A percentile compares a stretch with the other conserved stretches of the same genome.
These are phyloP conservation scores for Populus davidiana DNA, from an alignment of 345 rosid genomes.

Conservation along the genomic window DNA sequence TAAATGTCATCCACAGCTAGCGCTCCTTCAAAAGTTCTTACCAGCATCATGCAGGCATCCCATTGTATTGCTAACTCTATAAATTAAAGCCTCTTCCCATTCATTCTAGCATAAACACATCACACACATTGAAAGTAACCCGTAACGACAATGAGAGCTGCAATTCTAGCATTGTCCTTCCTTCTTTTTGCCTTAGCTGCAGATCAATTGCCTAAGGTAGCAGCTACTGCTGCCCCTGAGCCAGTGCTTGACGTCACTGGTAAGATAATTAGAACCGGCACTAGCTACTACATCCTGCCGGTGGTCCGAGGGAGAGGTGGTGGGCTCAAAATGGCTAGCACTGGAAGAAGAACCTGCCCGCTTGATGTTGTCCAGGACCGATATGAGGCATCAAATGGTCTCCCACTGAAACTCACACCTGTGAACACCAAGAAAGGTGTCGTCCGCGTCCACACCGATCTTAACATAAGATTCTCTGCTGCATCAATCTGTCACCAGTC, in stretches of 20 bases:
- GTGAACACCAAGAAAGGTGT: slow-evolving; percentile 20
- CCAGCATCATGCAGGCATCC: not conserved
- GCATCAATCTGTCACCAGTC: slow-evolving; percentile 45
- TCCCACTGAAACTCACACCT: slow-evolving; percentile 32
- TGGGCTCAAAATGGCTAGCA: slow-evolving; percentile 21
- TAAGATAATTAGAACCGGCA: slow-evolving; percentile 18
- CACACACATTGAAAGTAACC: not conserved
- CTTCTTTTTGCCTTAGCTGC: slow-evolving; percentile 18
- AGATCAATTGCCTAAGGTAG: slow-evolving; percentile 1
- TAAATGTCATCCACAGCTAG: not conserved
- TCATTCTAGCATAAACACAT: not conserved
- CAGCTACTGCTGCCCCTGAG: slow-evolving; percentile 3
- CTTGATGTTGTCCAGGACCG: slow-evolving; percentile 16
- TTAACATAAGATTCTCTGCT: slow-evolving; percentile 47
- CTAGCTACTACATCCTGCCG: slow-evolving; percentile 23
- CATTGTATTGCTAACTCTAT: not conserved
- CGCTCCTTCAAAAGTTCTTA: not conserved
- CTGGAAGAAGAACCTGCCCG: not conserved
- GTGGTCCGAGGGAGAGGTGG: slow-evolving; percentile 27
- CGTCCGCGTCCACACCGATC: slow-evolving; percentile 19
- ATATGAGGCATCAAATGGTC: slow-evolving; percentile 21
- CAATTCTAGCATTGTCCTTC: slow-evolving; percentile 10
- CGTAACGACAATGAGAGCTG: not conserved
- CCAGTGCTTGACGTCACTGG: slow-evolving; percentile 29
- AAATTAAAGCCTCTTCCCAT: not conserved